These are phyloP conservation scores for Capsella rubella DNA, from an alignment of 441 rosid species.

Conservation along the genomic window DNA sequence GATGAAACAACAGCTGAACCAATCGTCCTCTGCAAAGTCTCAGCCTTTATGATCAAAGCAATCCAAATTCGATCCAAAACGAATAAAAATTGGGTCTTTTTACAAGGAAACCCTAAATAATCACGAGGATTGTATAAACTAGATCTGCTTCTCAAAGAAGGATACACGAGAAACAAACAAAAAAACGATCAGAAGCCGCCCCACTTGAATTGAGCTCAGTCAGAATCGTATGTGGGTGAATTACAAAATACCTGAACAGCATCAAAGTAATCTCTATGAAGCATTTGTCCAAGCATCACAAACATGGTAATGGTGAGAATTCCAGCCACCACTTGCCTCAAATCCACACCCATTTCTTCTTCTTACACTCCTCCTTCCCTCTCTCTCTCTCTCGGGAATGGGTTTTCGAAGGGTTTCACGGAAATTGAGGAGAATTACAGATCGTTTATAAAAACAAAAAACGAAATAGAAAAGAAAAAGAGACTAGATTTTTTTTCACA, in stretches of 20 bases:
- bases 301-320: conserved; percentile 95
- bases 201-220: conserved; percentile 19
- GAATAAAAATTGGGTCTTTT: not conserved
- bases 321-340: conserved; percentile 97
- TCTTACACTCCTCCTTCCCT: conserved; percentile 21
- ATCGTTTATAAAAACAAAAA: not conserved
- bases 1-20: not conserved
- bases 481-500: conserved; percentile 34
- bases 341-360: conserved; percentile 82
- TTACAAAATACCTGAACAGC: conserved; percentile 56
- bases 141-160: conserved; percentile 32
- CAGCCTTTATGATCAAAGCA: conserved; percentile 32
- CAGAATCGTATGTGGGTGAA: not conserved
- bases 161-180: not conserved
- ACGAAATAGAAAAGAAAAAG: not conserved
- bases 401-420: conserved; percentile 41
- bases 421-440: conserved; percentile 36
- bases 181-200: not conserved
- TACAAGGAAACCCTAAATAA: conserved; percentile 12
- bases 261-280: conserved; percentile 92
- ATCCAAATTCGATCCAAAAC: conserved; percentile 14
- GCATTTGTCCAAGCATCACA: conserved; percentile 96
- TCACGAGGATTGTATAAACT: not conserved
- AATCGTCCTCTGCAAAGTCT: conserved; percentile 10
- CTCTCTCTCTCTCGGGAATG: conserved; percentile 23